phyloP scores from a whole-genome alignment of 352 stramenopile species.

The Pythium aphanidermatum region DNA sequence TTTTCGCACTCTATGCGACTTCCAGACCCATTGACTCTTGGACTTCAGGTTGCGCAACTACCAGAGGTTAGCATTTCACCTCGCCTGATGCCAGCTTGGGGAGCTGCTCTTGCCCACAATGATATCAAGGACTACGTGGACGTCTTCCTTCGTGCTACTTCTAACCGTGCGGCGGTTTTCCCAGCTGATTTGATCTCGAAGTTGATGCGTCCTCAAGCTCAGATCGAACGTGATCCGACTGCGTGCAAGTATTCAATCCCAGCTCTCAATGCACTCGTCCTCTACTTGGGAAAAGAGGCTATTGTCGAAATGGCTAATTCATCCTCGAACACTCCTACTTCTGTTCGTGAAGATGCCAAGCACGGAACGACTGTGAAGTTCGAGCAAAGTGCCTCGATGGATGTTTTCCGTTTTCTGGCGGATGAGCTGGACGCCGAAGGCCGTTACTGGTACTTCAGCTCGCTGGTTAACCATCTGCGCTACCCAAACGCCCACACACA shows the following conservation, averaged over 20 bases:
- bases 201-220: slow-evolving; percentile 48
- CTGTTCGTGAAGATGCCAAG: slow-evolving; percentile 24
- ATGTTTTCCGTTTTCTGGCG: slow-evolving; percentile 95
- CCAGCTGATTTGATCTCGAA: slow-evolving; percentile 74
- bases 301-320: slow-evolving; percentile 74
- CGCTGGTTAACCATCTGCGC: slow-evolving; percentile 97
- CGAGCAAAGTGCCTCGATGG: slow-evolving; percentile 84
- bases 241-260: slow-evolving; percentile 90
- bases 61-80: slow-evolving; percentile 95
- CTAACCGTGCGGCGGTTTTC: slow-evolving; percentile 85
- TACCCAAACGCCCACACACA: slow-evolving; percentile 99
- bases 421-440: slow-evolving; percentile 94
- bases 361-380: slow-evolving; percentile 59
- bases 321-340: slow-evolving; percentile 14
- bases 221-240: slow-evolving; percentile 61
- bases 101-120: slow-evolving; percentile 88
- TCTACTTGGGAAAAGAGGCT: slow-evolving; percentile 83
- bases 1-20: slow-evolving; percentile 97
- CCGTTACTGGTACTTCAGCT: slow-evolving; percentile 98
- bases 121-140: slow-evolving; percentile 93
- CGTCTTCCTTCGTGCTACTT: slow-evolving; percentile 90
- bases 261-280: slow-evolving; percentile 88
- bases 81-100: slow-evolving; percentile 92
- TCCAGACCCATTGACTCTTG: slow-evolving; percentile 96
- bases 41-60: slow-evolving; percentile 96